These are phyloP conservation scores for Aspergillus felis DNA, from an alignment of 2,329 filamentous ascomycete species.

Conservation along the genomic window DNA sequence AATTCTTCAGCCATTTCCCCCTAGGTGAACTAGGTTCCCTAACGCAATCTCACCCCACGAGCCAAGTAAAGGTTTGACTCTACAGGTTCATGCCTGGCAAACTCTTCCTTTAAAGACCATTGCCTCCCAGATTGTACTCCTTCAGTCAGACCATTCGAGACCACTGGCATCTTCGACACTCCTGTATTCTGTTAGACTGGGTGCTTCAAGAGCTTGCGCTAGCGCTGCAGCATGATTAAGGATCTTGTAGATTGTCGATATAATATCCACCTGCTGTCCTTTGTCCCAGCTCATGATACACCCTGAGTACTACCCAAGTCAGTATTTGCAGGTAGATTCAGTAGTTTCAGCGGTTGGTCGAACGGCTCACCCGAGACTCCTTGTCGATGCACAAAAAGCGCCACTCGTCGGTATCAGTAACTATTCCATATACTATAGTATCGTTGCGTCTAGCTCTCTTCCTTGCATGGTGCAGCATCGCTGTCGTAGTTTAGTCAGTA, in stretches of 20 bases:
- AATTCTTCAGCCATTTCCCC: too few species aligned
- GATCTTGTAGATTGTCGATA: not conserved
- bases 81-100: too few species aligned
- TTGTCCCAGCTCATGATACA: not conserved
- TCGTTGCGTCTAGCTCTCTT: not conserved
- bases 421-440: not conserved
- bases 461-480: not conserved
- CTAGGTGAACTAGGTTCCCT: not conserved
- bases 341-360: not conserved
- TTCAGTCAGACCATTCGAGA: not conserved
- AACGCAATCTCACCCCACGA: not conserved
- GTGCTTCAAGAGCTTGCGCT: not conserved
- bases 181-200: not conserved
- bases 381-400: not conserved
- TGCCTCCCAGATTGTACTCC: too few species aligned
- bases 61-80: too few species aligned
- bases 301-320: not conserved
- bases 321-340: not conserved
- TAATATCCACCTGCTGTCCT: not conserved
- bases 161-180: not conserved
- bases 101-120: too few species aligned
- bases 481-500: not conserved
- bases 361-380: not conserved
- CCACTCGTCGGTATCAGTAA: not conserved
- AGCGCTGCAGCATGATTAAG: not conserved